Evolutionary conservation across 805 yeast species (phyloP), one percentile per base, ranked within the genome.

Genomic region (Starmerella stigmatis): DNA sequence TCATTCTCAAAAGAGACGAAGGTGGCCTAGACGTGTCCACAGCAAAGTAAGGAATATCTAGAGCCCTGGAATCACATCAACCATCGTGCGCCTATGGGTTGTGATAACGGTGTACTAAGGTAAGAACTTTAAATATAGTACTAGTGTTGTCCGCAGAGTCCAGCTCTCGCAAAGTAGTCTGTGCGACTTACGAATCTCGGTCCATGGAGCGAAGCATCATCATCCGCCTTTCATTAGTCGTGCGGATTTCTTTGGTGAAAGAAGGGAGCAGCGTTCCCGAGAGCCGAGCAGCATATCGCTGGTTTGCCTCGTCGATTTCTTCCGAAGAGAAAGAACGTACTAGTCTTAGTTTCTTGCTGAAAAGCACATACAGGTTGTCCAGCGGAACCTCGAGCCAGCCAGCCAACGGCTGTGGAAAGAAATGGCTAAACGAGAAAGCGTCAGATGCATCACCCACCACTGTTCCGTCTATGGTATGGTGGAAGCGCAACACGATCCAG

Each of bases 391-490:
- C 66, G 39, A 85, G 60, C 21, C 71, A 50, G 3, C 76, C 73
- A 45, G 76, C 75, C 2, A 73, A 28, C 1, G 73, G 59, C 39
- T 70, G 76, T 0, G 96, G 96, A 75, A 88, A 88, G 60, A 88
- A 85, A 55, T 81, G 80, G 26, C 79, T 78, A 50, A 88, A 70
- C 45, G 83, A 78, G 67, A 88, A 88, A 1, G 89, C 81, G 54
- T 88, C 96, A 0, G 92, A 79, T 0, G 96, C 94, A 61, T 86
- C 96, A 30, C 96, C 96, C 22, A 73, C 62, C 10, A 78, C 64
- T 59, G 27, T 53, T 13, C 45, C 57, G 79, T 48, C 79, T 64
- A n/a, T 69, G 60, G 57, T 25, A 26, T 86, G 92, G 66, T 66
- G 78, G 62, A 85, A 88, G 53, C 97, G 72, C 54, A 88, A 68